Evolutionary conservation across 2,329 filamentous ascomycete genomes (phyloP).

Genomic region (Chrysosporium keratinophilum): DNA sequence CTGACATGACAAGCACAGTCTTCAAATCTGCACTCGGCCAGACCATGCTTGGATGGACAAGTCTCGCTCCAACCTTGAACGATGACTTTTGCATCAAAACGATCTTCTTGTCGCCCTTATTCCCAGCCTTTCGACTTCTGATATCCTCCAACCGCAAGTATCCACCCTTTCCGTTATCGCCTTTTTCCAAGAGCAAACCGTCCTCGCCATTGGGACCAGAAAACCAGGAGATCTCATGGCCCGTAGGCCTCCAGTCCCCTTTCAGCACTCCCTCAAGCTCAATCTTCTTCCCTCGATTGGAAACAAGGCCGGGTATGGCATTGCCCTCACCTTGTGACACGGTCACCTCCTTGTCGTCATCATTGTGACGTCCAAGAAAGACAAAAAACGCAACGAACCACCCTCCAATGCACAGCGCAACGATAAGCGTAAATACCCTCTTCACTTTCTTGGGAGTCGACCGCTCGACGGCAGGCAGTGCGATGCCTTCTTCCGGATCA

Average conservation of each 20-base stretch:
- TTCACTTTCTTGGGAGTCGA: slow-evolving; percentile 20
- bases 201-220: slow-evolving; percentile 48
- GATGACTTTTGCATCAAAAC: slow-evolving; percentile 62
- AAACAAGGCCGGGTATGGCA: not conserved
- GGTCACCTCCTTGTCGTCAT: slow-evolving; percentile 21
- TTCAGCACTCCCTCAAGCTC: slow-evolving; percentile 24
- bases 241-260: slow-evolving; percentile 25
- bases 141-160: slow-evolving; percentile 85
- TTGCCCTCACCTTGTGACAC: slow-evolving; percentile 16
- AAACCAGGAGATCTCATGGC: slow-evolving; percentile 39
- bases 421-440: slow-evolving; percentile 32
- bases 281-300: slow-evolving; percentile 17
- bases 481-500: slow-evolving; percentile 26
- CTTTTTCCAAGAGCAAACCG: slow-evolving; percentile 67
- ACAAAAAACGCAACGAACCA: slow-evolving; percentile 38
- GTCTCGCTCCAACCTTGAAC: slow-evolving; percentile 51
- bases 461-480: slow-evolving; percentile 3
- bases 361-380: slow-evolving; percentile 32
- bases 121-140: slow-evolving; percentile 43
- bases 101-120: slow-evolving; percentile 26
- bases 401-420: slow-evolving; percentile 34
- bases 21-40: slow-evolving; percentile 75
- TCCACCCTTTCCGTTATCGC: slow-evolving; percentile 39
- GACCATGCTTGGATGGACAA: slow-evolving; percentile 49
- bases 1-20: slow-evolving; percentile 72